These are phyloP conservation scores for Phytophthora syringae DNA, from an alignment of 352 stramenopile species.

Conservation along the genomic window DNA sequence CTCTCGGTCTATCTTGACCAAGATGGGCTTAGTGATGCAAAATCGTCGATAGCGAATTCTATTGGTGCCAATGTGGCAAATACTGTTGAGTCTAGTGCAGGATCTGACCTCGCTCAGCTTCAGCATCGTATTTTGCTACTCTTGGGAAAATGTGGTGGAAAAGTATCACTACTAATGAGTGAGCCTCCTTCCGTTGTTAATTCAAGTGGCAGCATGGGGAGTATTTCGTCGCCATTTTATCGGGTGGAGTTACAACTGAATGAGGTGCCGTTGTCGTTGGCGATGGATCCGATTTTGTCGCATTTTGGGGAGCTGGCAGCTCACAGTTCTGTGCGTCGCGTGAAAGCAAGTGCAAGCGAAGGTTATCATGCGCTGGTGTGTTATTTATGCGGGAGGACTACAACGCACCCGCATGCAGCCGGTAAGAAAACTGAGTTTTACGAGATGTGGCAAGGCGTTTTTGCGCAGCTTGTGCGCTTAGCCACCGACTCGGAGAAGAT, in stretches of 20 bases:
- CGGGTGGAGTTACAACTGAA: conserved; percentile 53
- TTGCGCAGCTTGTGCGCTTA: conserved; percentile 59
- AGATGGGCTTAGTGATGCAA: conserved; percentile 25
- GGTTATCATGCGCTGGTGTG: conserved; percentile 73
- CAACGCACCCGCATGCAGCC: conserved; percentile 61
- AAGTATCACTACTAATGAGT: conserved; percentile 56
- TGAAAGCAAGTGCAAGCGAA: conserved; percentile 74
- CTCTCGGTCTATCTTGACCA: conserved; percentile 64
- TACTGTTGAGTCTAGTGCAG: conserved; percentile 10
- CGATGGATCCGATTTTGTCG: conserved; percentile 55
- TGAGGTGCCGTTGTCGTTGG: conserved; percentile 46
- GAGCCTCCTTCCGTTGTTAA: conserved; percentile 21
- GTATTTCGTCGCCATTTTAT: conserved; percentile 40
- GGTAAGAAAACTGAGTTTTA: conserved; percentile 73
- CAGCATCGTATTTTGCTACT: conserved; percentile 70
- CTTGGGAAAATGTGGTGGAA: conserved; percentile 60
- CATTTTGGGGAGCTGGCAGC: conserved; percentile 59
- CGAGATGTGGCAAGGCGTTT: conserved; percentile 57
- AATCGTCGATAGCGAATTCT: conserved; percentile 12
- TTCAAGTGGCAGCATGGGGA: conserved; percentile 18
- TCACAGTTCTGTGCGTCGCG: conserved; percentile 55
- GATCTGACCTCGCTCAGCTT: conserved; percentile 49
- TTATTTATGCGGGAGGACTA: conserved; percentile 76
- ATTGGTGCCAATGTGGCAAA: conserved; percentile 5
- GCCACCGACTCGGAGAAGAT: conserved; percentile 78